Conservation (phyloP, 495 filamentous ascomycete genomes). For the Tuber microsphaerosporum region DNA sequence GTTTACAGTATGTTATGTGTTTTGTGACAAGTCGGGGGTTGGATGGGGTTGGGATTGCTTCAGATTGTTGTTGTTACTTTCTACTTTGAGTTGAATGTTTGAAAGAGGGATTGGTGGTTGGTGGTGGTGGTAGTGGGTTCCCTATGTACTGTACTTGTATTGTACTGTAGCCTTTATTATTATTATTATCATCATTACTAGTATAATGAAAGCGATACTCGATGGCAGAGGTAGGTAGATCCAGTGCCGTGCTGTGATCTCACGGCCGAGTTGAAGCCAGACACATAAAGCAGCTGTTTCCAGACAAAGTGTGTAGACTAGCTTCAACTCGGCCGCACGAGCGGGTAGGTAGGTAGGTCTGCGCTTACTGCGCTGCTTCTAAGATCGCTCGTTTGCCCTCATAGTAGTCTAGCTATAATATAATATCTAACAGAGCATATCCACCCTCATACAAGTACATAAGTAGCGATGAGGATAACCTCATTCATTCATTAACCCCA, state of each 20-base stretch:
- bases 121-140: neutral
- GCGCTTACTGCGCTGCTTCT: too few relatives aligned
- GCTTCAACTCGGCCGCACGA: too few relatives aligned
- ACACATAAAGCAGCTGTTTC: too few relatives aligned
- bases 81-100: neutral
- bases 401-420: neutral
- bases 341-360: neutral
- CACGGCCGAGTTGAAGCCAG: too few relatives aligned
- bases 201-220: neutral
- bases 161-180: neutral
- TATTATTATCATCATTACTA: neutral
- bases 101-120: neutral
- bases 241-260: neutral
- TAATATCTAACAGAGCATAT: neutral
- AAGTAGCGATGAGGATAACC: neutral
- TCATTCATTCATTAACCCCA: neutral
- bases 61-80: neutral
- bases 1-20: neutral
- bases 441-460: neutral
- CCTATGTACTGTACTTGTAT: neutral
- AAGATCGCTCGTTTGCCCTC: neutral
- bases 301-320: too few relatives aligned
- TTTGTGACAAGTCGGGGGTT: neutral
- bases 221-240: neutral
- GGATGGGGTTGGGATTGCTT: neutral